Percentiles rank a stretch among this genome's conserved stretches.
These are phyloP conservation scores for Sphaerulina vaccinii DNA, from an alignment of 2,329 filamentous ascomycete genomes.

Conservation along the genomic window DNA sequence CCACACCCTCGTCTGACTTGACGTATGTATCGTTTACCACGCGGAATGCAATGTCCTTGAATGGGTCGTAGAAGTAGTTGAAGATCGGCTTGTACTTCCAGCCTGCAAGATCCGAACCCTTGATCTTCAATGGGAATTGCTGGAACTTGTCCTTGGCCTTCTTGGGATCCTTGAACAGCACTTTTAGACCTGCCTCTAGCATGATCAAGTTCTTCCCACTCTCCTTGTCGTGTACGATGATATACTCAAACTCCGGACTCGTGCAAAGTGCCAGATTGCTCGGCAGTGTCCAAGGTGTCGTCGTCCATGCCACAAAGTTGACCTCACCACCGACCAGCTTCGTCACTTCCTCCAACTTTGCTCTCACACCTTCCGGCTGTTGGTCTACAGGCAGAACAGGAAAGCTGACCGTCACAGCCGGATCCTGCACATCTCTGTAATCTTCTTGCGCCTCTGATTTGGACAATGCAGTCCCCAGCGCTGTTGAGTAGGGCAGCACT, in stretches of 20 bases:
- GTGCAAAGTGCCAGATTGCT: conserved; percentile 76
- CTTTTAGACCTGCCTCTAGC: conserved; percentile 75
- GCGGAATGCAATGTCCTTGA: conserved; percentile 79
- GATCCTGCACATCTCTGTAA: conserved; percentile 89
- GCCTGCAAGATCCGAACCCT: conserved; percentile 79
- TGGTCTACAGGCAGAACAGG: conserved; percentile 58
- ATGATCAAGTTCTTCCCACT: conserved; percentile 82
- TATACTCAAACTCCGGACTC: conserved; percentile 80
- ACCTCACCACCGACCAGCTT: conserved; percentile 54
- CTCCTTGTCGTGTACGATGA: conserved; percentile 80
- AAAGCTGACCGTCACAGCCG: conserved; percentile 84
- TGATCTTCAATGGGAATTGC: conserved; percentile 68
- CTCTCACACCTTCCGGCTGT: conserved; percentile 32
- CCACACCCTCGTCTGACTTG: conserved; percentile 84
- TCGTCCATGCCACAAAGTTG: conserved; percentile 82
- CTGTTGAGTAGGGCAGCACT: conserved; percentile 95
- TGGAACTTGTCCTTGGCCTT: conserved; percentile 93
- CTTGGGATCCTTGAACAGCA: conserved; percentile 90
- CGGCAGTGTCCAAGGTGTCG: conserved; percentile 82
- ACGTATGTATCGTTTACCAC: conserved; percentile 84
- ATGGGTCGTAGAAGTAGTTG: conserved; percentile 84
- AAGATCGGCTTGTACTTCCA: conserved; percentile 90
- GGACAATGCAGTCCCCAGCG: conserved; percentile 81
- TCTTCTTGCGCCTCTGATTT: conserved; percentile 95
- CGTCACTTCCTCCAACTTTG: conserved; percentile 32